Evolutionary conservation across 225 moss, liverwort and hornwort genomes (phyloP).

Genomic region (Straminergon stramineum): DNA sequence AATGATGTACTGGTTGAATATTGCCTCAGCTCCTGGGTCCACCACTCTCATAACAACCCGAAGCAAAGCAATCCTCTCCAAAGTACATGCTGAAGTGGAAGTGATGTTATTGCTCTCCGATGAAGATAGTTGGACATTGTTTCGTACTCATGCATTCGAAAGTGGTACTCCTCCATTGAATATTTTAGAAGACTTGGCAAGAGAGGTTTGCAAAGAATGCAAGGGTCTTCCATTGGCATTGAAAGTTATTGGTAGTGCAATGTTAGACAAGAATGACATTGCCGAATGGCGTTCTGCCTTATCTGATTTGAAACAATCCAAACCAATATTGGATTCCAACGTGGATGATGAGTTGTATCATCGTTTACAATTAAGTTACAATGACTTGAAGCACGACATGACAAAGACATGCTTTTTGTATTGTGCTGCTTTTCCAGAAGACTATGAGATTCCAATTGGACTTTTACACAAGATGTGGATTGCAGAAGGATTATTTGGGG

Average conservation of each 20-base stretch:
- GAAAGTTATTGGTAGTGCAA: background rate
- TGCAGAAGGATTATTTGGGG: background rate
- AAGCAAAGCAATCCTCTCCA: background rate
- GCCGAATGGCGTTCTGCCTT: background rate
- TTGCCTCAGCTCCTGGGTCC: background rate
- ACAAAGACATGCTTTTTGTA: background rate
- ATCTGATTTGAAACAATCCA: background rate
- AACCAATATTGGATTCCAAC: background rate
- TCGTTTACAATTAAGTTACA: background rate
- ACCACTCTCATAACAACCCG: background rate
- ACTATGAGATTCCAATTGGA: background rate
- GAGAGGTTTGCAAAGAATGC: background rate
- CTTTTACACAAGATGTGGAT: background rate
- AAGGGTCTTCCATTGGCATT: background rate
- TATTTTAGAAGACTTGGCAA: background rate
- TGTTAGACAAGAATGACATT: background rate
- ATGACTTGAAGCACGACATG: background rate
- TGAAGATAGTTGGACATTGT: background rate
- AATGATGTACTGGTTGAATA: background rate
- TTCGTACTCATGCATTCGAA: background rate
- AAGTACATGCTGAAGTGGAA: background rate
- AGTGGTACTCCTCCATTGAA: too few relatives aligned
- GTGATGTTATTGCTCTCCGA: background rate
- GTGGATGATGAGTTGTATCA: background rate
- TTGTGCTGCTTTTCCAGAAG: background rate